Conservation (phyloP, 2,329 filamentous ascomycete species). For the Penicillium sp. region DNA sequence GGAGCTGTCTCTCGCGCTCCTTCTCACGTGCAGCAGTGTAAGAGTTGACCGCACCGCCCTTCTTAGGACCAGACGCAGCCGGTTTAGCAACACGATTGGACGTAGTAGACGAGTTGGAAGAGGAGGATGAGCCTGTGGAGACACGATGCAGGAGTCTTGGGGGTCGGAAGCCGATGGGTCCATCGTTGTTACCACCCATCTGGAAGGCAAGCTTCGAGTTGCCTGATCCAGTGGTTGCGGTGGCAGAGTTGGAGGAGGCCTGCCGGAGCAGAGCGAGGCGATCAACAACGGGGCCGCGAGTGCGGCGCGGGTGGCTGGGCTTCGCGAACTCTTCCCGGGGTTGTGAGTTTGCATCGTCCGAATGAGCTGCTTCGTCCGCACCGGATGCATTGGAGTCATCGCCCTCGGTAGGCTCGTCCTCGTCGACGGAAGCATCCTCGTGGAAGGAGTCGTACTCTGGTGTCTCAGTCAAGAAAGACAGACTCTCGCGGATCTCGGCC, state of each 20-base stretch:
- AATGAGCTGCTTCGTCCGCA: constrained; percentile 16
- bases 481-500: constrained; percentile 76
- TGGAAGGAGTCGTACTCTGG: constrained; percentile 57
- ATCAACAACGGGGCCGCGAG: constrained; percentile 46
- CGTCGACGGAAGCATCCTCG: constrained; percentile 53
- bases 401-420: constrained; percentile 31
- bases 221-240: constrained; percentile 19
- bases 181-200: constrained; percentile 16
- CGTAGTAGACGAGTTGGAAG: constrained; percentile 18
- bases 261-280: constrained; percentile 46
- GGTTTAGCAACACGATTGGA: constrained; percentile 31
- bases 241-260: constrained; percentile 46
- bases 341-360: constrained; percentile 26
- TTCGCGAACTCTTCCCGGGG: constrained; percentile 28
- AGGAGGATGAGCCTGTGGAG: constrained; percentile 29
- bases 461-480: constrained; percentile 79
- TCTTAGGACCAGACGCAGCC: constrained; percentile 54
- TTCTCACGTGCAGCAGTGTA: constrained; percentile 57
- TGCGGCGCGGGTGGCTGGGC: constrained; percentile 39
- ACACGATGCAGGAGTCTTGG: constrained; percentile 33
- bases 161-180: constrained; percentile 34
- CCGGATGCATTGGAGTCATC: constrained; percentile 16
- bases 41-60: constrained; percentile 60
- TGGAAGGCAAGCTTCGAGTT: constrained; percentile 38
- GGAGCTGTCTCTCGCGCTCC: constrained; percentile 58